Evolutionary conservation across 257 asterid genomes (phyloP).

Genomic region (Eustoma russellianum): DNA sequence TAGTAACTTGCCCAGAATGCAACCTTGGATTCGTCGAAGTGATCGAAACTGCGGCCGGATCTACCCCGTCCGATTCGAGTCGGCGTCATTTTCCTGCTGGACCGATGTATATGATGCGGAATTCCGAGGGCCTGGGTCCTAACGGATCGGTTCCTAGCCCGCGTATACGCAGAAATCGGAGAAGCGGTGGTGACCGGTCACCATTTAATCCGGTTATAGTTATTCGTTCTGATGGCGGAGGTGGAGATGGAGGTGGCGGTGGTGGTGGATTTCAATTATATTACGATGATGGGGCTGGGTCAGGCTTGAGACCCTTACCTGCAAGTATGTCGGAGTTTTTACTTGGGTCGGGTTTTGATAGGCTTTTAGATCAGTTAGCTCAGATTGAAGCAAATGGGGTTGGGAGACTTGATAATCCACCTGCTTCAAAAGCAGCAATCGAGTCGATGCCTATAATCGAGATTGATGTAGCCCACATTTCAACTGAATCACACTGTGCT

Average conservation of each 20-base stretch:
- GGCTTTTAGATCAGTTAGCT: slow-evolving; percentile 61
- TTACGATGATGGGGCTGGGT: slow-evolving; percentile 77
- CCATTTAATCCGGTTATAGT: slow-evolving; percentile 88
- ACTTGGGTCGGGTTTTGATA: slow-evolving; percentile 74
- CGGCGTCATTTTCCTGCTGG: too few species aligned
- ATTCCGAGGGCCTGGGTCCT: slow-evolving; percentile 28
- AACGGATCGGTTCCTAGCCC: slow-evolving; percentile 42
- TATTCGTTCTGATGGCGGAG: slow-evolving; percentile 44
- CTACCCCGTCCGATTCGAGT: slow-evolving; percentile 46
- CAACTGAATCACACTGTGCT: slow-evolving; percentile 57
- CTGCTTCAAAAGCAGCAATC: slow-evolving; percentile 74
- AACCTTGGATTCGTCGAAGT: slow-evolving; percentile 63
- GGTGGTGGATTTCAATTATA: slow-evolving; percentile 58
- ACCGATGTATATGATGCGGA: slow-evolving; percentile 34
- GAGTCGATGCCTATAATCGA: slow-evolving; percentile 65
- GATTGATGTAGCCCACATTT: slow-evolving; percentile 34
- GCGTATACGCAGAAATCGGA: slow-evolving; percentile 47
- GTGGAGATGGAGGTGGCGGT: slow-evolving; percentile 19
- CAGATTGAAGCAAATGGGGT: slow-evolving; percentile 67
- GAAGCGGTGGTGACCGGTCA: slow-evolving; percentile 63
- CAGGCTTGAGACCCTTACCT: slow-evolving; percentile 70
- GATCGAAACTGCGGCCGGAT: slow-evolving; percentile 36
- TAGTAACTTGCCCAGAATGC: slow-evolving; percentile 64
- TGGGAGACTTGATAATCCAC: slow-evolving; percentile 62
- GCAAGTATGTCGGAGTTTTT: slow-evolving; percentile 70